Evolutionary conservation across 2,329 filamentous ascomycete genomes (phyloP), one percentile per base, ranked within the genome.

Genomic region (Monilinia aucupariae): DNA sequence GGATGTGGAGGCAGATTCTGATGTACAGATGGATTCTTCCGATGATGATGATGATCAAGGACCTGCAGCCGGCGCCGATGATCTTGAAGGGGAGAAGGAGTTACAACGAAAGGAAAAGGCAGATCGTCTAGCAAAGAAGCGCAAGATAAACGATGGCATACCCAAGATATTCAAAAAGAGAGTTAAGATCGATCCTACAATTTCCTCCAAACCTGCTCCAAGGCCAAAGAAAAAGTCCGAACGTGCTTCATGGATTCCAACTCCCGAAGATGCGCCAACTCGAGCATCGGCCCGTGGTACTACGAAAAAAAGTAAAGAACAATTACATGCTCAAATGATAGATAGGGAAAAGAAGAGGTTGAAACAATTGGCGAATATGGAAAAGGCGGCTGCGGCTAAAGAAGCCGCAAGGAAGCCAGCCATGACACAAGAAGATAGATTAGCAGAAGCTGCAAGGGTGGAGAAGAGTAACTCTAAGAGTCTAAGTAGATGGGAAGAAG

Each of bases 401-500:
- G 84, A 83, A 72, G 80, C 91, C 69, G 87, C 88, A 67, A 89
- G 89, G 61, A 78, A 85, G 67, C 91, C 91, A 75, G 90, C 88
- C 34, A 86, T 96, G 85, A 96, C 92, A 7, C 93, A 97, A 75
- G 91, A 85, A 51, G 88, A 97, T 74, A 84, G 92, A 45, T 80
- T 97, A 34, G 87, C 85, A 34, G 91, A 96, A 75, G 92, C 92
- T 1, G 90, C 88, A 22, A 78, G 87, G 59, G 87, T 96, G 8
- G 94, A 97, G 76, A 88, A 89, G 75, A 82, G 87, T 70, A 97
- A 99, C 75, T 84, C 88, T 69, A 96, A 91, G 80, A 97, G 89
- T 75, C 78, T 96, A 72, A 97, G 93, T 72, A 83, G 91, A 62
- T 97, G 93, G 92, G 92, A 97, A 75, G 89, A 91, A 75, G 90